Evolutionary conservation across 345 rosid species (phyloP), one percentile per base, ranked within the genome.

Genomic region (Limnanthes douglasii): DNA sequence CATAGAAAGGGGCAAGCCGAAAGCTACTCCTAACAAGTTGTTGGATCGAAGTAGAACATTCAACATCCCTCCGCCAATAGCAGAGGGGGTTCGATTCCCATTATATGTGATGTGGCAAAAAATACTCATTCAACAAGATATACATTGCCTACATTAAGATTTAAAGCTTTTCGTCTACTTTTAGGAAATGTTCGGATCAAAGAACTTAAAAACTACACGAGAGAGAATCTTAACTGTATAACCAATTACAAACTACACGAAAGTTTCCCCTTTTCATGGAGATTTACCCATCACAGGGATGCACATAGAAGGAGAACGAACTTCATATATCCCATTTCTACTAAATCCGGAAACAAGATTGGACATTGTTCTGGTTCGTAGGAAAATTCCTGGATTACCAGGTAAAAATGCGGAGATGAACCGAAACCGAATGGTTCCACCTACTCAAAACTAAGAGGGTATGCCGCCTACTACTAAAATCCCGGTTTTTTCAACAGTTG

Each of bases 301-400:
- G n/a, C n/a, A n/a, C n/a, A n/a, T n/a, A n/a, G 39, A 22, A 31
- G 13, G 10, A 31, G 34, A 31, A 31, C 26, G 26, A n/a, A n/a
- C n/a, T n/a, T n/a, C n/a, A n/a, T 22, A 22, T 22, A 22, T 22
- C 26, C 26, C 4, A 4, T 22, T 22, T 22, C 26, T 8, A 22
- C 8, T 22, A 4, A 22, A 22, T 22, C 26, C 26, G 8, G 8
- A 22, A 22, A 22, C 26, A 22, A 22, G 26, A 22, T 22, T 22
- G 26, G 26, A 22, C 8, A 8, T 22, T 22, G 8, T 22, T 22
- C 26, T 22, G 26, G 26, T n/a, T n/a, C n/a, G n/a, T n/a, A n/a
- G n/a, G n/a, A n/a, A n/a, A n/a, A n/a, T n/a, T n/a, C n/a, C n/a
- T n/a, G n/a, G n/a, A n/a, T n/a, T n/a, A n/a, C n/a, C n/a, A n/a